phyloP scores from a whole-genome alignment of 2,329 filamentous ascomycete species.

The Cryoendolithus antarcticus region DNA sequence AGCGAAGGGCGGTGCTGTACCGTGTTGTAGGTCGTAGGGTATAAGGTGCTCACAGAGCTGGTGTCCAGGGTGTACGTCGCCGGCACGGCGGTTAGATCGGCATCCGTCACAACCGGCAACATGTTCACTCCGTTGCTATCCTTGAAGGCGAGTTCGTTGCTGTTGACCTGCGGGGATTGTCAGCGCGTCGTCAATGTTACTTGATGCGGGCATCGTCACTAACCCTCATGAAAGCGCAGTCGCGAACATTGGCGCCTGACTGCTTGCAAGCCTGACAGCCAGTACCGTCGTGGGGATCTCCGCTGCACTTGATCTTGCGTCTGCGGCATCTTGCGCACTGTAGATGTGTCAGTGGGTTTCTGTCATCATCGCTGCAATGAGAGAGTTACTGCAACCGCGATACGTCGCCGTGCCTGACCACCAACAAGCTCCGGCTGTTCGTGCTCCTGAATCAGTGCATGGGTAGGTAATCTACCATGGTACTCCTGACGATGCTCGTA shows the following conservation, averaged over 20 bases:
- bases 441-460: slow-evolving; percentile 20
- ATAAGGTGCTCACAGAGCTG: no score
- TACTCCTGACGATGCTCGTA: slow-evolving; percentile 15
- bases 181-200: neutral
- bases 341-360: neutral
- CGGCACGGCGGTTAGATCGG: no score
- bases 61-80: no score
- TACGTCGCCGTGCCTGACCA: slow-evolving; percentile 36
- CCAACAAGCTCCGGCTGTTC: slow-evolving; percentile 20
- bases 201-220: slow-evolving; percentile 1
- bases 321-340: slow-evolving; percentile 84
- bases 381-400: slow-evolving; percentile 38
- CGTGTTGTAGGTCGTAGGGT: slow-evolving; percentile 1
- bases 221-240: slow-evolving; percentile 74
- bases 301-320: slow-evolving; percentile 89
- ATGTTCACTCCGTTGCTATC: slow-evolving; percentile 2
- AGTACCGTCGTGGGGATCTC: slow-evolving; percentile 61
- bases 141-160: neutral
- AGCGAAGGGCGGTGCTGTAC: slow-evolving; percentile 10
- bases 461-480: slow-evolving; percentile 9
- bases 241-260: slow-evolving; percentile 48
- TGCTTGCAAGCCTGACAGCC: slow-evolving; percentile 75
- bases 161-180: neutral
- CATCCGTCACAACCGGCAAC: slow-evolving; percentile 1
- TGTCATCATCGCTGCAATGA: slow-evolving; percentile 5